phyloP scores from a whole-genome alignment of 768 basidiomycete genomes.

The Multifurca ochricompacta region DNA sequence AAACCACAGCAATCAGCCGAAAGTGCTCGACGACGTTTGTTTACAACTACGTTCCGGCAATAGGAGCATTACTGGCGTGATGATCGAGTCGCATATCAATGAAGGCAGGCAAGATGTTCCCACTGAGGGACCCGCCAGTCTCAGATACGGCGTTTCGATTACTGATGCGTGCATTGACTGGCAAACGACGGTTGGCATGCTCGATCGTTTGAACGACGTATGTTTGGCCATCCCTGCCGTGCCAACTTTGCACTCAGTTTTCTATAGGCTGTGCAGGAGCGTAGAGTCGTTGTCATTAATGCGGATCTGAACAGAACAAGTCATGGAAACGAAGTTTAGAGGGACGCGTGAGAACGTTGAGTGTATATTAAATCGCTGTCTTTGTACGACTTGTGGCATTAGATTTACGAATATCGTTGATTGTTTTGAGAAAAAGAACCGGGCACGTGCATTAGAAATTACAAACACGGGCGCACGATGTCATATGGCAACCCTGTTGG shows the following conservation, averaged over 20 bases:
- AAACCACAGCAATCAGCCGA: slow-evolving; percentile 88
- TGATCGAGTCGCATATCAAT: slow-evolving; percentile 95
- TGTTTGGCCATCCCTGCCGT: slow-evolving; percentile 1
- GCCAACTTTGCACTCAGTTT: background rate
- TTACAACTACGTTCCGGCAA: slow-evolving; percentile 66
- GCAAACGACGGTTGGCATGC: slow-evolving; percentile 68
- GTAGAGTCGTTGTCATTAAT: slow-evolving; percentile 5
- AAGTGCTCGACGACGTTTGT: slow-evolving; percentile 64
- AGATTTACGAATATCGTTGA: background rate
- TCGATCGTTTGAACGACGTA: slow-evolving; percentile 58
- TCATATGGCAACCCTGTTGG: too few relatives aligned
- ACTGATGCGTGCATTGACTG: slow-evolving; percentile 92
- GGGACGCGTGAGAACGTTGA: background rate
- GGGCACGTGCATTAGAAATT: too few relatives aligned
- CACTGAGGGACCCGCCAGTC: slow-evolving; percentile 46
- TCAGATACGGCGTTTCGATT: slow-evolving; percentile 80
- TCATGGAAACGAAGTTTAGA: background rate
- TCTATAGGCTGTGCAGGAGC: slow-evolving; percentile 12
- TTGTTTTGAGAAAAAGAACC: background rate
- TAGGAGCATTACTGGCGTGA: slow-evolving; percentile 80
- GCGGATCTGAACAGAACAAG: background rate
- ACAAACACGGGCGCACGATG: too few relatives aligned
- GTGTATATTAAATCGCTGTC: background rate
- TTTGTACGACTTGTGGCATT: background rate
- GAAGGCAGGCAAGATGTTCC: slow-evolving; percentile 90